Base-by-base conservation (phyloP, 2,329 filamentous ascomycete species). In the Colletotrichum trifolii region DNA sequence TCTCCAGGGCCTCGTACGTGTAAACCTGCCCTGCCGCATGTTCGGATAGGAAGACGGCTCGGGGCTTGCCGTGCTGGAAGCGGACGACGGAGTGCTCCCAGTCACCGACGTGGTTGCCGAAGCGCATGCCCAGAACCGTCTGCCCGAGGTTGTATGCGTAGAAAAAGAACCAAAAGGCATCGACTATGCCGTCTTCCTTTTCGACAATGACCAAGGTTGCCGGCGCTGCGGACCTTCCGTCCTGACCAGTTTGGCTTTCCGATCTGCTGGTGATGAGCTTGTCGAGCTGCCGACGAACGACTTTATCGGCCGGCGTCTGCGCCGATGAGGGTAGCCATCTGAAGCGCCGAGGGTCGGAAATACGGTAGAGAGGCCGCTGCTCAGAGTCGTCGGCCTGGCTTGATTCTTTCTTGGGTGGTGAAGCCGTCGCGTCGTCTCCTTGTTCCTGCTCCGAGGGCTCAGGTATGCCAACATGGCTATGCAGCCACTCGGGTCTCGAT, bases 151-250 rank as follows among this genome's bases (percentile, higher is more conserved):
- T 98, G 83, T 97, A 98, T 70, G 92, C 95, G 85, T 98, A 99
- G 74, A 98, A 98, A 82, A 96, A 98, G 83, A 98, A 98, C 94
- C 95, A 99, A 75, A 98, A 99, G 5, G 94, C 96, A 74, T 98
- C 96, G 33, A 97, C 81, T 11, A 97, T 89, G 43, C 92, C 93
- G 36, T 93, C 86, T 17, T 91, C 93, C 78, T 98, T 98, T 72
- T 96, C 91, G 40, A 97, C 90, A 25, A 96, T 85, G 25, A 98
- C 82, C 10, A 98, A 87, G 13, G 96, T 87, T 8, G 91, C 94
- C 1, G 96, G 95, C 0, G 95, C 95, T 52, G 88, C 85, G 62
- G 93, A 97, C 73, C 90, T 89, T 39, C 94, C 94, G 42, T 88
- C 87, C 39, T 77, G 77, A 63, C 87, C 80, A 25, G 87, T 85